A percentile compares a stretch with the other conserved stretches of the same genome.
Conservation (phyloP, 2,329 filamentous ascomycete genomes). For the Colletotrichum gigasporum region DNA sequence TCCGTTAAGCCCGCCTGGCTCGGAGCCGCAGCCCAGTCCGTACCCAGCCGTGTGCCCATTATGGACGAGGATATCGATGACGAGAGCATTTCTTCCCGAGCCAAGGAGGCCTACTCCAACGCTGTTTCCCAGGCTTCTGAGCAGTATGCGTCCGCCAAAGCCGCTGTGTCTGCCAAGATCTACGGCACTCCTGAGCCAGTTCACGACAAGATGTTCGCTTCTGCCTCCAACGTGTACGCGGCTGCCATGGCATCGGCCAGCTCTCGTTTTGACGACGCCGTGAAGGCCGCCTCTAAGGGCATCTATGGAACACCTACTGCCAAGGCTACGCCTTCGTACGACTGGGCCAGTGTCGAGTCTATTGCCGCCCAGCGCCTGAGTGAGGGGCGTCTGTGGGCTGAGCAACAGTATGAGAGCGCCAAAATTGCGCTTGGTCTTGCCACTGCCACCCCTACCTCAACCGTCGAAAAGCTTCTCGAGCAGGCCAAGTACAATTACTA, state of each 20-base stretch:
- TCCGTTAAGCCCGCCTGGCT: slow-evolving; percentile 58
- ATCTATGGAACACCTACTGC: slow-evolving; percentile 58
- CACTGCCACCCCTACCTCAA: slow-evolving; percentile 65
- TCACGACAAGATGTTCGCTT: slow-evolving; percentile 75
- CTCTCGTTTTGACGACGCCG: slow-evolving; percentile 63
- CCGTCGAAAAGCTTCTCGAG: slow-evolving; percentile 66
- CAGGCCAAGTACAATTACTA: slow-evolving; percentile 77
- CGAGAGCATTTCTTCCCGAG: slow-evolving; percentile 52
- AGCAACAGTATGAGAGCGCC: slow-evolving; percentile 75
- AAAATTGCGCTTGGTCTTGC: slow-evolving; percentile 71
- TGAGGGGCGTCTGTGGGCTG: slow-evolving; percentile 76
- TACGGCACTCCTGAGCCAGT: slow-evolving; percentile 68
- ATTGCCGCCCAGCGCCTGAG: slow-evolving; percentile 76
- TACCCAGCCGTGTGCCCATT: slow-evolving; percentile 57
- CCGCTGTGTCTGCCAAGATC: slow-evolving; percentile 72
- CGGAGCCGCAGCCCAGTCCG: slow-evolving; percentile 60
- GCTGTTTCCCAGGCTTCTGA: slow-evolving; percentile 73
- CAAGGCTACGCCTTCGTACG: slow-evolving; percentile 49
- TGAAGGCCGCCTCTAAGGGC: slow-evolving; percentile 61
- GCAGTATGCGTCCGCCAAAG: slow-evolving; percentile 74
- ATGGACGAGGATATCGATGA: slow-evolving; percentile 56
- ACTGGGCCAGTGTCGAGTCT: slow-evolving; percentile 64
- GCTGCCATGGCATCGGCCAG: slow-evolving; percentile 71
- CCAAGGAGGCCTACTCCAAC: slow-evolving; percentile 68
- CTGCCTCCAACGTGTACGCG: slow-evolving; percentile 75